Percentiles rank a stretch among this genome's conserved stretches.
These are phyloP conservation scores for Colletotrichum coccodes DNA, from an alignment of 2,329 filamentous ascomycete genomes.

Conservation along the genomic window DNA sequence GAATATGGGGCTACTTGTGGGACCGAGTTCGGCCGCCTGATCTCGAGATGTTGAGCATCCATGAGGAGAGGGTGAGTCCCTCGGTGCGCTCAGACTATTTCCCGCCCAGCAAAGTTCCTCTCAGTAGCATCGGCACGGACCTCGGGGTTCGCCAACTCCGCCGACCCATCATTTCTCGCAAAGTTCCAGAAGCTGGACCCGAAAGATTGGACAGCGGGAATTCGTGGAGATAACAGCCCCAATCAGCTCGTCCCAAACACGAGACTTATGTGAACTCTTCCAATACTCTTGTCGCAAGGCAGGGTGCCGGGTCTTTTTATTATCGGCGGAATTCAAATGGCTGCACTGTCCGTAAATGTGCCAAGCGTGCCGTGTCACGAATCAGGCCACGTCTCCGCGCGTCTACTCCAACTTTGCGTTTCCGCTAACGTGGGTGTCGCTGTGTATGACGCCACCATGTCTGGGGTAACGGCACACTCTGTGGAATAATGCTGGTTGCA, in stretches of 20 bases:
- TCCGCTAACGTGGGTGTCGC: neutral
- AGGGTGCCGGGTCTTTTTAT: slow-evolving; percentile 6
- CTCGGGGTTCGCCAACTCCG: neutral
- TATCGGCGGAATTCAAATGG: neutral
- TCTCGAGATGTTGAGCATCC: neutral
- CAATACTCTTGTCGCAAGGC: slow-evolving; percentile 1
- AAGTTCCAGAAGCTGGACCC: slow-evolving; percentile 2
- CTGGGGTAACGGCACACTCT: neutral
- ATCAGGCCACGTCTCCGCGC: slow-evolving; percentile 11
- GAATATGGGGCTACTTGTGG: neutral
- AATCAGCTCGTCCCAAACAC: slow-evolving; percentile 5
- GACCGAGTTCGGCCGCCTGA: neutral
- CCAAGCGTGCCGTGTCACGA: neutral
- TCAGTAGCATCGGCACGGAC: neutral
- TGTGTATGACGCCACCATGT: neutral
- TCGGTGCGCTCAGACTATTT: too few relatives aligned
- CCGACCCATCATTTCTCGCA: neutral
- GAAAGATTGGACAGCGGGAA: neutral
- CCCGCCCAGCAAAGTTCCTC: neutral
- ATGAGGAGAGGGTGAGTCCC: too few relatives aligned
- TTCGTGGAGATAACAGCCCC: neutral
- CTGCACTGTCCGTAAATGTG: neutral
- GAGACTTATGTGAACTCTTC: neutral
- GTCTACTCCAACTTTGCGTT: slow-evolving; percentile 4
- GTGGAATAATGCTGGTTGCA: neutral